Evolutionary conservation across 1,284 basidiomycete species (phyloP), one percentile per base, ranked within the genome.

Genomic region (Moniliella sp.): DNA sequence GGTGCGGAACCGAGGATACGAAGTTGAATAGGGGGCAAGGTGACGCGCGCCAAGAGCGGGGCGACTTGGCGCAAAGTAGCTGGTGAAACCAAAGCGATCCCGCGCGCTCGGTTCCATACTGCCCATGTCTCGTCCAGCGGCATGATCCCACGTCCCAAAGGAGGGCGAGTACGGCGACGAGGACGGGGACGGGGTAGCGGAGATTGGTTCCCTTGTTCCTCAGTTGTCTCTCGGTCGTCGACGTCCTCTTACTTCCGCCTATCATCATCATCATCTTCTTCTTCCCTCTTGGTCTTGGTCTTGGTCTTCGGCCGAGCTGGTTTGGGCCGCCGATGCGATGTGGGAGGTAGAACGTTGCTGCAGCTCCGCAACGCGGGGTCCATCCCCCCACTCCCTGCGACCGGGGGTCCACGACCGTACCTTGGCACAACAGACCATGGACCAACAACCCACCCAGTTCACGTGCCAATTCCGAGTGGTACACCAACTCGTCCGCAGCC

Each of bases 61-160:
- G 21, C n/a, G 21, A 23, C 21, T 7, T 7, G 7, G 21, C 21
- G 21, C 21, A 23, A n/a, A n/a, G n/a, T n/a, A n/a, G n/a, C 8
- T 7, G 21, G 21, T n/a, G 21, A 23, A 7, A 23, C 21, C 8
- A 23, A n/a, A 7, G 21, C 75, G 31, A 93, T 76, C 31, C 88
- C 88, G 37, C 88, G 66, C 1, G 82, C 83, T 32, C 88, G 74
- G 61, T 94, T 94, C 88, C 88, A 97, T 1, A 79, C 71, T 27
- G 83, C 83, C 88, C 88, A 97, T 0, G 83, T 77, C 59, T 93
- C 84, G 58, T 97, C 88, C 12, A 94, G 65, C 0, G 76, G 79
- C 14, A 93, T 68, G 11, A 94, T 70, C 0, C 80, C 83, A 11
- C 33, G 25, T 5, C 28, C 26, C 10, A 18, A 4, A 5, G 9